Base-by-base conservation (phyloP, 2,329 filamentous ascomycete species). In the Fusarium sp. region DNA sequence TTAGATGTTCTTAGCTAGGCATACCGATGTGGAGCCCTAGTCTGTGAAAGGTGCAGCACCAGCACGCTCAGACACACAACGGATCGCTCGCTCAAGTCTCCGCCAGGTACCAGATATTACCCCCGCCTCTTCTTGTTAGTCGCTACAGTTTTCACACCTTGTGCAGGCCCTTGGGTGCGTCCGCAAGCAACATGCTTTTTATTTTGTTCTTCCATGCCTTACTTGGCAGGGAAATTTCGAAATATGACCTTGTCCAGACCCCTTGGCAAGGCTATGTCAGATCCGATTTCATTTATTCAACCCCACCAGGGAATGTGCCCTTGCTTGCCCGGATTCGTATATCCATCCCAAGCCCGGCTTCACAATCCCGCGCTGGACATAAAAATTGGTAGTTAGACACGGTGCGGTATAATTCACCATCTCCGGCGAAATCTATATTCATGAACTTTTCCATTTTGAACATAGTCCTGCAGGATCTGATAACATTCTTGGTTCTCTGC, bases 161-260 rank as follows among this genome's bases (percentile, higher is more conserved):
- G 63, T 46, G 55, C 59, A 67, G 63, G 56, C 59, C 70, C 73
- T 66, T 62, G 71, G 71, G 60, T 70, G 46, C 57, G 61, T 44
- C 51, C 55, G 60, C 64, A 60, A 62, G 64, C 64, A 62, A 64
- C 62, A 74, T 61, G 57, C 63, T 55, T 52, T 69, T 66, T 55
- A 82, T 81, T 79, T 67, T 65, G 54, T 78, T 84, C 79, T 82
- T 78, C 80, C 80, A 68, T 64, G 67, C 61, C 61, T 57, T 60
- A 33, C 62, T 54, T 65, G 62, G 34, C 65, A 65, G 70, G 73
- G 70, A 46, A 54, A 57, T 60, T 53, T 67, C 59, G 57, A 62
- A 62, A 51, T 61, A 64, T 52, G 69, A 43, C 64, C 68, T 63
- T 69, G 66, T 62, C 58, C 65, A 62, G 56, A 63, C 71, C 70